Evolutionary conservation across 768 basidiomycete genomes (phyloP).

Genomic region (Mycena filopes): DNA sequence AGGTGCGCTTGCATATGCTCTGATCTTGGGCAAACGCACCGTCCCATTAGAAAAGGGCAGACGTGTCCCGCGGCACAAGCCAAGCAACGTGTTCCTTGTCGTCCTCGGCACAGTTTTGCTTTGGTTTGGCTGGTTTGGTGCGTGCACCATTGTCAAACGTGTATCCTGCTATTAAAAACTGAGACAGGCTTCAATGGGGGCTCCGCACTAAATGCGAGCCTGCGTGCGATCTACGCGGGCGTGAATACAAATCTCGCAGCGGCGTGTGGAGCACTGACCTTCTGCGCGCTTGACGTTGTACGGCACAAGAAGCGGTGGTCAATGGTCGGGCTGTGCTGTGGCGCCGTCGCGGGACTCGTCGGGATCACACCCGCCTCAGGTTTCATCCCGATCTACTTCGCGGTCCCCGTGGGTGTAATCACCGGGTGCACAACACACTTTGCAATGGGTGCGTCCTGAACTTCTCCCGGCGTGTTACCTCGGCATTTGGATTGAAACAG

Average conservation of each 20-base stretch:
- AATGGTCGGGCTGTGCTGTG: constrained; percentile 20
- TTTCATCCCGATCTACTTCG: constrained; percentile 20
- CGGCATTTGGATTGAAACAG: background rate
- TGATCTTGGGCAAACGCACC: too few species aligned
- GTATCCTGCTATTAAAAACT: too few species aligned
- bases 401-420: constrained; percentile 17
- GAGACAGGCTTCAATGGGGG: constrained; percentile 19
- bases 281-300: constrained; percentile 17
- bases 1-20: constrained; percentile 55
- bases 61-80: too few species aligned
- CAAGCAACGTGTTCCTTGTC: constrained; percentile 75
- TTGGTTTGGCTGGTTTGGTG: constrained; percentile 52
- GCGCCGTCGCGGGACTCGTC: constrained; percentile 22
- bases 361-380: constrained; percentile 19
- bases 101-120: constrained; percentile 74
- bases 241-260: constrained; percentile 19
- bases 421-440: constrained; percentile 9
- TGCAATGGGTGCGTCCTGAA: constrained; percentile 8
- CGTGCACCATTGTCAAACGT: background rate
- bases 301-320: constrained; percentile 22
- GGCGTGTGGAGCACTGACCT: constrained; percentile 14
- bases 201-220: constrained; percentile 15
- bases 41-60: too few species aligned
- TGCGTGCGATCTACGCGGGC: constrained; percentile 20
- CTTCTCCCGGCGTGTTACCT: constrained; percentile 6